These are phyloP conservation scores for Pseudogymnoascus sp. DNA, from an alignment of 2,329 filamentous ascomycete species.

Conservation along the genomic window DNA sequence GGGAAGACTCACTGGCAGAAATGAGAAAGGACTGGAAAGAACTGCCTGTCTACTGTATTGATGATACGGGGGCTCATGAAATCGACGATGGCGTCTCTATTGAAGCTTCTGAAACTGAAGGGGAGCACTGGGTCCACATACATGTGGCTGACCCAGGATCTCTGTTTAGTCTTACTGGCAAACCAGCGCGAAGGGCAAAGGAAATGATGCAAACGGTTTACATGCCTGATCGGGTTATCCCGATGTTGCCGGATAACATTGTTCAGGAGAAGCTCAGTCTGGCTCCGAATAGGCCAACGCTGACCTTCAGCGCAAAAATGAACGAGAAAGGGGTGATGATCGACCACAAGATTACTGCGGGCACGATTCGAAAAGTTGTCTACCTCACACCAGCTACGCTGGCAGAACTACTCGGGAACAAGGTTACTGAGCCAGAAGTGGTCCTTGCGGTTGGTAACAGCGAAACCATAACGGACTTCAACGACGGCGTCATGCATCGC, in stretches of 20 bases:
- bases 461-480: background rate
- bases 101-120: conserved; percentile 43
- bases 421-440: background rate
- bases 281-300: conserved; percentile 39
- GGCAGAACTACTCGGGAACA: conserved; percentile 24
- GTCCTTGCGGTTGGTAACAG: background rate
- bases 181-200: conserved; percentile 52
- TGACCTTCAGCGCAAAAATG: conserved; percentile 56
- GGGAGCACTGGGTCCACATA: conserved; percentile 65
- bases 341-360: conserved; percentile 46
- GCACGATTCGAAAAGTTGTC: conserved; percentile 44
- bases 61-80: conserved; percentile 55
- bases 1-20: conserved; percentile 38
- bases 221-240: conserved; percentile 46
- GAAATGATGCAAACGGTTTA: conserved; percentile 53
- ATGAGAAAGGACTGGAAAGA: conserved; percentile 51
- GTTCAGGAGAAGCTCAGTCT: conserved; percentile 48
- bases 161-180: conserved; percentile 50
- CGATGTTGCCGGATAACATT: conserved; percentile 48
- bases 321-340: conserved; percentile 44
- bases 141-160: conserved; percentile 75
- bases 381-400: conserved; percentile 48
- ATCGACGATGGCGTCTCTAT: conserved; percentile 76
- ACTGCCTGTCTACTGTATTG: conserved; percentile 64
- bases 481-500: conserved; percentile 2